These are phyloP conservation scores for Apocynum venetum DNA, from an alignment of 257 asterid genomes.

Conservation along the genomic window DNA sequence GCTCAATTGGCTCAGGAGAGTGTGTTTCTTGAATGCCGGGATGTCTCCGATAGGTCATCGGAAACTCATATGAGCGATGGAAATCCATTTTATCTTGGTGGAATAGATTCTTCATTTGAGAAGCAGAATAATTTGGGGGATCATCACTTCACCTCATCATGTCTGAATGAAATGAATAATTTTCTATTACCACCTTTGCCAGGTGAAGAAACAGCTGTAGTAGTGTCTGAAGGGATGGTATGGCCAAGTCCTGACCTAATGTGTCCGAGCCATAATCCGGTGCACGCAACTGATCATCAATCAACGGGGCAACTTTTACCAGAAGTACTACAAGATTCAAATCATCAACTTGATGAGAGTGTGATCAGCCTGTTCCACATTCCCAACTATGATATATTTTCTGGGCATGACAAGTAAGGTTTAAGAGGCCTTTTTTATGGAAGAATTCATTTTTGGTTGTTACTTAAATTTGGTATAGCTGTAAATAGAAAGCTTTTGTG, in stretches of 20 bases:
- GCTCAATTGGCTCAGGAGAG: slow-evolving; percentile 16
- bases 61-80: slow-evolving; percentile 20
- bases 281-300: slow-evolving; percentile 8
- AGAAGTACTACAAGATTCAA: slow-evolving; percentile 13
- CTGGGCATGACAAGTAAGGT: slow-evolving; percentile 35
- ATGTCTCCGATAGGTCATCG: slow-evolving; percentile 15
- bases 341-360: neutral
- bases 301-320: neutral
- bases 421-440: neutral
- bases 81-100: slow-evolving; percentile 17
- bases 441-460: neutral
- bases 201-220: slow-evolving; percentile 22
- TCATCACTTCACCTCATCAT: too few relatives aligned
- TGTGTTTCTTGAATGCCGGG: slow-evolving; percentile 22
- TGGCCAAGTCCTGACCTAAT: slow-evolving; percentile 34
- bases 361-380: slow-evolving; percentile 28
- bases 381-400: slow-evolving; percentile 46
- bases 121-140: neutral
- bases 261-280: slow-evolving; percentile 11
- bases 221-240: slow-evolving; percentile 22
- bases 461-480: neutral
- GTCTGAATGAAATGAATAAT: slow-evolving; percentile 2
- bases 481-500: slow-evolving; percentile 6
- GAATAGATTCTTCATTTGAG: slow-evolving; percentile 18
- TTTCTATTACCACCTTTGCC: slow-evolving; percentile 42